Conservation (phyloP, 2,329 filamentous ascomycete species). For the Aspergillus thermomutatus region DNA sequence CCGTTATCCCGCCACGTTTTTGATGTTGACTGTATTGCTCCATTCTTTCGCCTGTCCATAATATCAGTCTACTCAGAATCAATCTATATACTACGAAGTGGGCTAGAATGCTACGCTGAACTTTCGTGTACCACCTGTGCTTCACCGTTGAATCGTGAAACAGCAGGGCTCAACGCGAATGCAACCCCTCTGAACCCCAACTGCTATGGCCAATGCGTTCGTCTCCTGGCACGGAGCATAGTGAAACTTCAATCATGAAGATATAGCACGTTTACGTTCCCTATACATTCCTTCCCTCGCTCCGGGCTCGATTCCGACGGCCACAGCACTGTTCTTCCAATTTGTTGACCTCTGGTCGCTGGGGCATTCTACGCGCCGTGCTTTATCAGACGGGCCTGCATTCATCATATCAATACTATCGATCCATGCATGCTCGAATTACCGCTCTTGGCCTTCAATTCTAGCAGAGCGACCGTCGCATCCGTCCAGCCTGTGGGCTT, state of each 20-base stretch:
- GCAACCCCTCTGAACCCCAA: constrained; percentile 10
- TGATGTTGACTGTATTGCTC: background rate
- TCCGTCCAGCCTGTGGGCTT: constrained; percentile 14
- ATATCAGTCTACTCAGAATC: background rate
- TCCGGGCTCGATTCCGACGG: background rate
- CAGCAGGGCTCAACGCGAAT: constrained; percentile 7
- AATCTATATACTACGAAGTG: background rate
- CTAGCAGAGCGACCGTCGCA: constrained; percentile 3
- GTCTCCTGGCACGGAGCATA: background rate
- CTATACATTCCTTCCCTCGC: background rate
- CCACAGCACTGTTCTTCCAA: background rate
- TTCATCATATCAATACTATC: background rate
- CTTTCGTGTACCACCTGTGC: constrained; percentile 10
- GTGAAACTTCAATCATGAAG: background rate
- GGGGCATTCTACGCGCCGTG: background rate
- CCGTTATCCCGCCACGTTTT: background rate
- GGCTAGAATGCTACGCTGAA: background rate
- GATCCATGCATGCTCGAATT: background rate
- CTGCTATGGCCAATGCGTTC: constrained; percentile 12
- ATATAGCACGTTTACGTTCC: background rate
- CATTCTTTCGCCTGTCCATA: background rate
- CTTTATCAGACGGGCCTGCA: background rate
- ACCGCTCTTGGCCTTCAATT: background rate
- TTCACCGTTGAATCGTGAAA: constrained; percentile 22
- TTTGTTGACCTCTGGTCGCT: background rate